phyloP scores from a whole-genome alignment of 2,329 filamentous ascomycete species.

The Nannizziopsis barbatae region DNA sequence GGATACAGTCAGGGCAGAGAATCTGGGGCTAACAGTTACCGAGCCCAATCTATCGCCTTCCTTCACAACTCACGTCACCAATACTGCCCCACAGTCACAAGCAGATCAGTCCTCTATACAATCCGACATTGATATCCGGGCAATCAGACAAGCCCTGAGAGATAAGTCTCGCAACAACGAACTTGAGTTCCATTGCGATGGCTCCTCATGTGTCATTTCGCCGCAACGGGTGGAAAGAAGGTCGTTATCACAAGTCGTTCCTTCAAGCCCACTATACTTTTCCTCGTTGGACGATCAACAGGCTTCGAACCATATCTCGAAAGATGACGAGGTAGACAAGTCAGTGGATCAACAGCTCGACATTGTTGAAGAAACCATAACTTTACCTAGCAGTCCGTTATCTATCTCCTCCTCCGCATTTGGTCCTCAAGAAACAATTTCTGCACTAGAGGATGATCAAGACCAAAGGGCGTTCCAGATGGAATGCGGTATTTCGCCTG shows the following conservation, averaged over 20 bases:
- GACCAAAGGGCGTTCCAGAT: not conserved
- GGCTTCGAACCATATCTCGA: constrained; percentile 3
- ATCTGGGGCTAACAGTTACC: not conserved
- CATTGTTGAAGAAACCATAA: too few species aligned
- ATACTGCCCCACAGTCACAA: not conserved
- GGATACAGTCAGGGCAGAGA: not conserved
- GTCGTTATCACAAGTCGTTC: not conserved
- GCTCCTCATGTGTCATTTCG: constrained; percentile 3
- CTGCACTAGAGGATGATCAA: not conserved
- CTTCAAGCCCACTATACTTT: not conserved
- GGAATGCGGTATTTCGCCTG: too few species aligned
- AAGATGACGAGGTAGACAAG: not conserved
- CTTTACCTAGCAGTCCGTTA: constrained; percentile 13
- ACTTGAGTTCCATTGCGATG: constrained; percentile 12
- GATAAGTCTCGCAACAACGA: constrained; percentile 12
- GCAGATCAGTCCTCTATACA: constrained; percentile 5
- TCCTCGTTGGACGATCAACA: not conserved
- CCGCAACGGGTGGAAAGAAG: not conserved
- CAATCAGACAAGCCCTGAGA: constrained; percentile 14
- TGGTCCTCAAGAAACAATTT: constrained; percentile 15
- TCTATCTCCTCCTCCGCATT: constrained; percentile 24
- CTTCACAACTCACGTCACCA: not conserved
- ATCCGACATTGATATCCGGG: constrained; percentile 7
- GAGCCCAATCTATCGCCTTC: not conserved
- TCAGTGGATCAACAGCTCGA: too few species aligned